phyloP scores from a whole-genome alignment of 495 filamentous ascomycete species.

The Extremus antarcticus region DNA sequence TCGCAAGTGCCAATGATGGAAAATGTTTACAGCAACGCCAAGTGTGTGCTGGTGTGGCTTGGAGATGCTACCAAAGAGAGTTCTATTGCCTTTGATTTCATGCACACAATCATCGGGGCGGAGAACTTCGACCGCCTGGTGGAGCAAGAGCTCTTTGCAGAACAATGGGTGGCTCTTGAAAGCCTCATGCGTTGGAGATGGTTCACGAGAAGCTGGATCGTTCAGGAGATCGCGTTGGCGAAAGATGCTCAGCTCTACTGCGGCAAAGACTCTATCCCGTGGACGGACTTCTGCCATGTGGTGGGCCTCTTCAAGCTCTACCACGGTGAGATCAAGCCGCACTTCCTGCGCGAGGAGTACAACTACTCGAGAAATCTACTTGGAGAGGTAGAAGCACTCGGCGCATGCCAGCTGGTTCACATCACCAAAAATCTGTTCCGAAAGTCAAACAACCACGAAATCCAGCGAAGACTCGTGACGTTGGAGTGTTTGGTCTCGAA shows the following conservation, averaged over 20 bases:
- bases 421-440: conserved; percentile 17
- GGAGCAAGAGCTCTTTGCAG: conserved; percentile 3
- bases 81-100: conserved; percentile 13
- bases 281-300: conserved; percentile 16
- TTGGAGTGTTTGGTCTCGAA: conserved; percentile 16
- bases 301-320: conserved; percentile 8
- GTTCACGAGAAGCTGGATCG: conserved; percentile 21
- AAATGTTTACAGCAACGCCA: conserved; percentile 14
- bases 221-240: conserved; percentile 20
- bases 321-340: conserved; percentile 12
- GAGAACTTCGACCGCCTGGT: conserved; percentile 17
- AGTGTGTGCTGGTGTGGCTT: conserved; percentile 16
- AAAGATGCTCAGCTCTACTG: conserved; percentile 11
- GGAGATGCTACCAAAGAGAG: conserved; percentile 16
- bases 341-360: conserved; percentile 15
- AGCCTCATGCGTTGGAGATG: conserved; percentile 20
- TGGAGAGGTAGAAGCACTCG: conserved; percentile 15
- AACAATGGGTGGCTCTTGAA: conserved; percentile 13
- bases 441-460: conserved; percentile 11
- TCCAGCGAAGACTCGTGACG: conserved; percentile 11
- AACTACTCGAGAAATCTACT: conserved; percentile 16
- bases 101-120: conserved; percentile 6
- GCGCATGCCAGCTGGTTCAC: conserved; percentile 11
- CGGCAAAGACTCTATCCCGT: conserved; percentile 12
- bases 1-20: conserved; percentile 16